phyloP scores from a whole-genome alignment of 441 rosid genomes.

The Breynia disticha region DNA sequence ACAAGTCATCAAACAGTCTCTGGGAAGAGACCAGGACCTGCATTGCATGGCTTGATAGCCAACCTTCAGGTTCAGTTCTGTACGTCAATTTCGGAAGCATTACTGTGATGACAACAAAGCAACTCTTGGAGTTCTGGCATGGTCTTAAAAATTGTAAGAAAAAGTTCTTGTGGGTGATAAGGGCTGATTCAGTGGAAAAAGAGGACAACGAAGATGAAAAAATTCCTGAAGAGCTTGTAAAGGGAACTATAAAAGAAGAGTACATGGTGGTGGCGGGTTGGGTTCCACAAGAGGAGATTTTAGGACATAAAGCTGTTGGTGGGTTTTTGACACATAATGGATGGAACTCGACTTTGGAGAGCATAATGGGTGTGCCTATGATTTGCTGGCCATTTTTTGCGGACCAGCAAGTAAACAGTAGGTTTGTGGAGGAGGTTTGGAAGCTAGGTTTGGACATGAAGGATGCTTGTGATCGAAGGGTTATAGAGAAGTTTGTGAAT shows the following conservation, averaged over 20 bases:
- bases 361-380: conserved; percentile 42
- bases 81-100: conserved; percentile 56
- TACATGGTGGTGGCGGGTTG: conserved; percentile 37
- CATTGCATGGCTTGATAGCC: conserved; percentile 45
- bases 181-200: conserved; percentile 22
- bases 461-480: conserved; percentile 28
- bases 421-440: conserved; percentile 31
- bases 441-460: conserved; percentile 25
- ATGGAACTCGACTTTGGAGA: conserved; percentile 46
- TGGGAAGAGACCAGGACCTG: conserved; percentile 27
- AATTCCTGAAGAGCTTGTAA: conserved; percentile 23
- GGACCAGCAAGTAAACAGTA: conserved; percentile 34
- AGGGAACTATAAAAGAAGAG: conserved; percentile 28
- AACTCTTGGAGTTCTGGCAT: conserved; percentile 42
- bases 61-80: conserved; percentile 29
- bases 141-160: conserved; percentile 38
- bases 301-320: conserved; percentile 32
- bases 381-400: conserved; percentile 40
- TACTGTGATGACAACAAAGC: conserved; percentile 16
- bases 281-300: conserved; percentile 35
- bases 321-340: conserved; percentile 45
- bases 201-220: conserved; percentile 7
- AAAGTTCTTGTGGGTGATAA: conserved; percentile 49
- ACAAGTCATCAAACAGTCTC: conserved; percentile 14
- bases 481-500: conserved; percentile 27